These are phyloP conservation scores for Phoma sp. DNA, from an alignment of 2,329 filamentous ascomycete species.

Conservation along the genomic window DNA sequence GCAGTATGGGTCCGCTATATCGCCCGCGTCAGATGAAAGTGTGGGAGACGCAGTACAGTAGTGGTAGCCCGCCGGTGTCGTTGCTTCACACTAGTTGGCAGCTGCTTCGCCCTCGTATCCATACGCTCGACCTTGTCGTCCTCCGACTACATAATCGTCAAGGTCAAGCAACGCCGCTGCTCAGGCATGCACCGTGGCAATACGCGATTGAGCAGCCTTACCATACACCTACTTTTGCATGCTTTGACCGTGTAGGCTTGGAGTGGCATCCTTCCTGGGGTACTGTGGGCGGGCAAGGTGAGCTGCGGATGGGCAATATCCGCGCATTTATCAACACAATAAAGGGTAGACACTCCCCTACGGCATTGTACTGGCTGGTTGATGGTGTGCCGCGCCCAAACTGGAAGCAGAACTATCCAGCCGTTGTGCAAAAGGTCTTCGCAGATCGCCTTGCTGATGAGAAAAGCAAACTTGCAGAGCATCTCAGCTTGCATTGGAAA, in stretches of 20 bases:
- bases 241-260: slow-evolving; percentile 4
- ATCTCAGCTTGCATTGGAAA: slow-evolving; percentile 1
- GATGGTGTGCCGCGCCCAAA: no score
- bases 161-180: slow-evolving; percentile 5
- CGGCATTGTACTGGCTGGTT: slow-evolving; percentile 1
- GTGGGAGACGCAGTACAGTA: slow-evolving; percentile 6
- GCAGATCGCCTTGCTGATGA: slow-evolving; percentile 3
- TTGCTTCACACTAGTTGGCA: slow-evolving; percentile 1
- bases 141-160: slow-evolving; percentile 8
- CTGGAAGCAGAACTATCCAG: slow-evolving; percentile 10
- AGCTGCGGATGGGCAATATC: slow-evolving; percentile 2
- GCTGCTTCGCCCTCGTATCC: slow-evolving; percentile 7
- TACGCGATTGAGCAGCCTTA: background rate
- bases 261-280: slow-evolving; percentile 14
- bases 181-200: slow-evolving; percentile 10
- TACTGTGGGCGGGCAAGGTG: slow-evolving; percentile 1
- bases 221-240: slow-evolving; percentile 3
- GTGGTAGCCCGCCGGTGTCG: background rate
- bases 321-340: background rate
- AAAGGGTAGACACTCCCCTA: background rate
- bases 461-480: background rate
- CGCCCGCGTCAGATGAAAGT: slow-evolving; percentile 2
- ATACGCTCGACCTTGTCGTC: slow-evolving; percentile 10
- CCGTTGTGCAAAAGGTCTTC: slow-evolving; percentile 6
- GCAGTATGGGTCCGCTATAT: slow-evolving; percentile 9